Conservation (phyloP, 2,329 filamentous ascomycete species). For the Clarireedia paspali region DNA sequence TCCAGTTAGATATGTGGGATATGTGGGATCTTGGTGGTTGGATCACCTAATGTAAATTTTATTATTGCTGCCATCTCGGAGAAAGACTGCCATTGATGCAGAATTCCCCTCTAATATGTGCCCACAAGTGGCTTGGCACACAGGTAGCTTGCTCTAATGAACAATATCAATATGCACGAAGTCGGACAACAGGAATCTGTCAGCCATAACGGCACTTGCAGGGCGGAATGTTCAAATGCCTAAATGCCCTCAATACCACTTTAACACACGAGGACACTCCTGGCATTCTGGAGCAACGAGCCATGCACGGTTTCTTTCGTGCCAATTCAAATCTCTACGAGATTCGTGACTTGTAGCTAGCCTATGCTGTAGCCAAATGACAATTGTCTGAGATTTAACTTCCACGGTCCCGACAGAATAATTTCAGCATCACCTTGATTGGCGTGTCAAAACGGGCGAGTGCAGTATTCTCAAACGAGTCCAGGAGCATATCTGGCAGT, state of each 20-base stretch:
- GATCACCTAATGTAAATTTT: too few relatives aligned
- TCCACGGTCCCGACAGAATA: conserved; percentile 39
- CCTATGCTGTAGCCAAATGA: conserved; percentile 59
- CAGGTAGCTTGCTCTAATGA: conserved; percentile 19
- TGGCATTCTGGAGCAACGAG: neutral
- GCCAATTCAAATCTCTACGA: conserved; percentile 33
- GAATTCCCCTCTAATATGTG: conserved; percentile 13
- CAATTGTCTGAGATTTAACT: conserved; percentile 47
- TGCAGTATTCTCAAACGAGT: conserved; percentile 51
- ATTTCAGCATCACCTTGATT: conserved; percentile 31
- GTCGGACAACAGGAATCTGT: conserved; percentile 48
- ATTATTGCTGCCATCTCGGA: too few relatives aligned
- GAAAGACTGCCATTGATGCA: neutral
- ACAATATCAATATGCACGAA: conserved; percentile 19
- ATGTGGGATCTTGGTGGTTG: too few relatives aligned
- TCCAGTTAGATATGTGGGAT: too few relatives aligned
- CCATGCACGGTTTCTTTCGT: too few relatives aligned
- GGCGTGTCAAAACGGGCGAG: conserved; percentile 46
- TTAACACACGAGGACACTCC: conserved; percentile 5
- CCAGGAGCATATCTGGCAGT: conserved; percentile 59
- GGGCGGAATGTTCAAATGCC: conserved; percentile 34
- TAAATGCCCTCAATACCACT: conserved; percentile 11
- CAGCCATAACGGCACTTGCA: conserved; percentile 51
- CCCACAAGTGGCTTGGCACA: conserved; percentile 38
- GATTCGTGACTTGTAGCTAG: conserved; percentile 36